These are phyloP conservation scores for Achlya hypogyna DNA, from an alignment of 352 stramenopile species.

Conservation along the genomic window DNA sequence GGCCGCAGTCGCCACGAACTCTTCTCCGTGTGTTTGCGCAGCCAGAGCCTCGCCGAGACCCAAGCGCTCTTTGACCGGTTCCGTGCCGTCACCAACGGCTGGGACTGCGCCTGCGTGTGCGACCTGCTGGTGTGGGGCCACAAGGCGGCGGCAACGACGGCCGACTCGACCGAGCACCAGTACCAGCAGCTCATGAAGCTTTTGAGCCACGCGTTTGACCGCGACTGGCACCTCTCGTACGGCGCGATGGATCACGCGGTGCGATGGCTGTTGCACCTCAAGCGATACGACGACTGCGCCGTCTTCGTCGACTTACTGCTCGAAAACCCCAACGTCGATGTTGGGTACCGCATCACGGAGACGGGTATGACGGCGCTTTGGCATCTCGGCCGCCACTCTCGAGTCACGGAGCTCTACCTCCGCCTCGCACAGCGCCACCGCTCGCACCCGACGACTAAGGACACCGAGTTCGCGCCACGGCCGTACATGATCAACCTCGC, in stretches of 20 bases:
- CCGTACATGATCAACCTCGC: conserved; percentile 14
- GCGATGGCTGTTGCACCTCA: conserved; percentile 6
- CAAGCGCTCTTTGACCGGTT: not conserved
- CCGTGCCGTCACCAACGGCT: not conserved
- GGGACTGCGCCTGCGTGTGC: not conserved
- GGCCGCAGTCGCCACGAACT: not conserved
- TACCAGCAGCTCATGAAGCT: not conserved
- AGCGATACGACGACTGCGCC: not conserved
- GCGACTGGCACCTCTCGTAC: not conserved
- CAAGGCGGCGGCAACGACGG: not conserved
- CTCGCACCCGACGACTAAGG: not conserved
- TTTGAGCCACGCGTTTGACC: not conserved
- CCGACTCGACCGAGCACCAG: not conserved
- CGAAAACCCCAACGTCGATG: not conserved
- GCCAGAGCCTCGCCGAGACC: not conserved
- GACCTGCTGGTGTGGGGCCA: conserved; percentile 7
- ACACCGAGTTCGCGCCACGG: not conserved
- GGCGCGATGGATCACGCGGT: not conserved
- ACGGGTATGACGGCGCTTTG: not conserved
- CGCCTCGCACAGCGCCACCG: not conserved
- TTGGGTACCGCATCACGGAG: conserved; percentile 13
- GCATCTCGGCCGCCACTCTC: not conserved
- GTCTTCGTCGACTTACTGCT: not conserved
- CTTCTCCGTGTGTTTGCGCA: not conserved
- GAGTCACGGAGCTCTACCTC: not conserved